Conservation (phyloP, 352 stramenopile species). For the Pythium volutum region DNA sequence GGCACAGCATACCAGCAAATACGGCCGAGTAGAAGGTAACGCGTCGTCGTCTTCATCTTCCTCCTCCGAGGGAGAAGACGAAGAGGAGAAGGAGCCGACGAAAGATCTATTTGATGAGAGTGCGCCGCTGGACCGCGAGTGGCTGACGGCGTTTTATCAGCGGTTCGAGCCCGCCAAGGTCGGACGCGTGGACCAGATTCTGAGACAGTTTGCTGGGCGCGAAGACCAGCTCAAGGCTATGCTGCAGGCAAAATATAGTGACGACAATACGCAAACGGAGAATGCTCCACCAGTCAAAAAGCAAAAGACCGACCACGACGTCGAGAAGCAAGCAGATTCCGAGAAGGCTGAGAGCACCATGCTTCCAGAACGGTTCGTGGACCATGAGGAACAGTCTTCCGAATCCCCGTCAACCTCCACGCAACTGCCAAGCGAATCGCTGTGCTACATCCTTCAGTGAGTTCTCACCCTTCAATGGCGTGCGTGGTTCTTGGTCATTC, state of each 20-base stretch:
- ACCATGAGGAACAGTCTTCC: neutral
- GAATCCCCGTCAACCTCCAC: neutral
- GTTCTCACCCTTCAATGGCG: neutral
- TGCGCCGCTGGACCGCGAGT: slow-evolving; percentile 36
- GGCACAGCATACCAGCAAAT: slow-evolving; percentile 47
- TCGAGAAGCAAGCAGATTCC: neutral
- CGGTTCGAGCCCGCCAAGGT: slow-evolving; percentile 52
- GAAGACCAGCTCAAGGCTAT: slow-evolving; percentile 63
- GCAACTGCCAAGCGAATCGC: neutral
- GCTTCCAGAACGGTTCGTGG: slow-evolving; percentile 8
- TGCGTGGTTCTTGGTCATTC: neutral
- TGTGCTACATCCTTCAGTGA: slow-evolving; percentile 42
- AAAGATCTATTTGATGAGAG: slow-evolving; percentile 19
- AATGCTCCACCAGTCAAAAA: slow-evolving; percentile 24
- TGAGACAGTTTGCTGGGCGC: slow-evolving; percentile 58
- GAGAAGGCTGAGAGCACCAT: slow-evolving; percentile 14
- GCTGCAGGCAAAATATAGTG: slow-evolving; percentile 53
- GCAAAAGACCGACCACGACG: slow-evolving; percentile 11
- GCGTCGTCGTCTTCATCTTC: slow-evolving; percentile 19
- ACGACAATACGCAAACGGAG: neutral
- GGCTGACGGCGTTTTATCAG: slow-evolving; percentile 56
- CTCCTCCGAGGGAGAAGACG: slow-evolving; percentile 23
- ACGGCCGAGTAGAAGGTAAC: slow-evolving; percentile 25
- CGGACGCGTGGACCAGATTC: slow-evolving; percentile 39
- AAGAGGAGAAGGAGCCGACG: slow-evolving; percentile 10